Base-by-base conservation (phyloP, 1,139 yeast species). In the Debaryomycetaceae sp. region DNA sequence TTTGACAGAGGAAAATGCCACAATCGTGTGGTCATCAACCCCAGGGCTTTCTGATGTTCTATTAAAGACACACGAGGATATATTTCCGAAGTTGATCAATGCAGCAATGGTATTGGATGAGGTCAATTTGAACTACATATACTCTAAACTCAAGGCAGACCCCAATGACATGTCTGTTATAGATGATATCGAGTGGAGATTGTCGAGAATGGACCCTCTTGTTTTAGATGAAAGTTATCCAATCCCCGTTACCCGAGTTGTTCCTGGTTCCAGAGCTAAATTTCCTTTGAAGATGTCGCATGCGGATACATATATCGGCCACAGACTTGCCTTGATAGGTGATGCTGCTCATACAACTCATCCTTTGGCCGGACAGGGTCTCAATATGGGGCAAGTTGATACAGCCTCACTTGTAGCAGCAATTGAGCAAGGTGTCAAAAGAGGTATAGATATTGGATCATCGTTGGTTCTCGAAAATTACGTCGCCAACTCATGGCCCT, bases 261-360 rank as follows among this genome's bases (percentile, higher is more conserved):
- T 79, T 28, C 76, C 76, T 4, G 71, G 74, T 5, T 78, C 95
- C 1, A 75, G 96, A 44, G 98, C 96, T 0, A 73, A 86, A 36
- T 94, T 94, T 67, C 99, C 98, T 5, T 69, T 94, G 50, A 83
- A 83, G 49, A 65, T 91, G 70, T 81, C 91, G 18, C 98, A 94
- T 56, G 95, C 96, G 3, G 98, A 92, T 54, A 78, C 87, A 1
- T 92, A 94, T 57, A 79, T 87, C 13, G 79, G 81, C 1, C 91
- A 87, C 5, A 73, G 98, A 49, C 77, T 91, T 28, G 98, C 98
- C 0, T 69, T 92, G 16, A 85, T 92, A 7, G 98, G 99, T 16
- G 99, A 92, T 63, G 98, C 99, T 1, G 98, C 98, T 0, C 99
- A 92, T 52, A 85, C 98, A 0, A 87, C 96, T 1, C 98, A 92